Base-by-base conservation (phyloP, 495 filamentous ascomycete species). In the Hypomontagnella monticulosa region DNA sequence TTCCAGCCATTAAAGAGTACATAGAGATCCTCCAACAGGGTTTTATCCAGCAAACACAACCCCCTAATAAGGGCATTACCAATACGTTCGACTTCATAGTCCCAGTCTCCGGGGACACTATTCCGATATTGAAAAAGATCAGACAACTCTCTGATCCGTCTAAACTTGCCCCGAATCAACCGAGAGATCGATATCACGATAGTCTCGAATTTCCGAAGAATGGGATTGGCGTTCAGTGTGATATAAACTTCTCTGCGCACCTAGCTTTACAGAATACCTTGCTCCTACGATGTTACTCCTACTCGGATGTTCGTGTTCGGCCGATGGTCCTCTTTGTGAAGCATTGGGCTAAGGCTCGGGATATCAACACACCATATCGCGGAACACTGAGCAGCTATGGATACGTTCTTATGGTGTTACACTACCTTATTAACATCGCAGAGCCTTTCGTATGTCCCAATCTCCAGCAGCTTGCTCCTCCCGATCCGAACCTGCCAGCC, bases 321-420 rank as follows among this genome's bases (percentile, higher is more conserved):
- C 82, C 85, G n/a, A 81, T 93, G 79, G 85, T 93, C 11, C 79
- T 93, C 4, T 93, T 94, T 71, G 81, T 96, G 73, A 96, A 96
- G 74, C 80, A 85, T 60, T 96, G 92, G 92, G 89, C 92, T 36
- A 93, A 91, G 74, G 80, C 81, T 32, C 85, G 92, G 41, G 87
- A 84, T 56, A 94, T 96, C 75, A 95, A 95, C 75, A 85, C 82
- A 52, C 84, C 89, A n/a, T 95, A 92, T 71, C 84, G 85, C 38
- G 92, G 92, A 49, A 93, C 91, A 0, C 80, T 96, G 33, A 91
- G 88, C 67, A 91, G 89, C 53, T 96, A 96, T 72, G 92, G 92
- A 44, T 96, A 93, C 74, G 90, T 92, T n/a, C 79, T 96, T 5
- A 93, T 96, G 90, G 88, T 91, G n/a, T 78, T 96, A n/a, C 92